Conservation (phyloP, 1,284 basidiomycete species). For the Ceratorhiza oryzae-sativae region DNA sequence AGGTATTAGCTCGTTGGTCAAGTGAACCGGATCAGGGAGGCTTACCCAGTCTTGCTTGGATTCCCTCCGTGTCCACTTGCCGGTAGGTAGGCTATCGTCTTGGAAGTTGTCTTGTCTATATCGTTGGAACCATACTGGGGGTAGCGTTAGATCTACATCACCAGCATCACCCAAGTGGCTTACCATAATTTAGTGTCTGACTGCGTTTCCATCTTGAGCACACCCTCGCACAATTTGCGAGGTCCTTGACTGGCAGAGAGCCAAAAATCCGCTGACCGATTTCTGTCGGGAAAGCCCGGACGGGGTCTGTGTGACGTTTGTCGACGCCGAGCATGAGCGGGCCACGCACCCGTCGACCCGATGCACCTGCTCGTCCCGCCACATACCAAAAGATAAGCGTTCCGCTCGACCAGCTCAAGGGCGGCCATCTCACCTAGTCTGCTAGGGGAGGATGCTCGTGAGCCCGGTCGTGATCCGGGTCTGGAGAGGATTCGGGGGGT, state of each 20-base stretch:
- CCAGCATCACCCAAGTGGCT: conserved; percentile 44
- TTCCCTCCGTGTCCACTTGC: conserved; percentile 85
- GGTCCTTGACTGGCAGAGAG: conserved; percentile 66
- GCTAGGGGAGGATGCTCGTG: conserved; percentile 69
- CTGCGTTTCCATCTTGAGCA: conserved; percentile 86
- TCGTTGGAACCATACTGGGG: conserved; percentile 87
- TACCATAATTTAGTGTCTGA: conserved; percentile 88
- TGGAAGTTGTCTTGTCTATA: conserved; percentile 81
- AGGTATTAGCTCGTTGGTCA: background rate
- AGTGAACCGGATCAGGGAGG: background rate
- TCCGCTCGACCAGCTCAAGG: conserved; percentile 56
- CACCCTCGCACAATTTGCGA: conserved; percentile 79
- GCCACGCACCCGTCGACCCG: conserved; percentile 17
- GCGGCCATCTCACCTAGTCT: conserved; percentile 54
- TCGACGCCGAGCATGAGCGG: conserved; percentile 46
- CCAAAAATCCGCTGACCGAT: conserved; percentile 79
- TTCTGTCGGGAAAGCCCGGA: conserved; percentile 78
- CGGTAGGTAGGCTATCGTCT: conserved; percentile 73
- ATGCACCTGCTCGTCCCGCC: conserved; percentile 33
- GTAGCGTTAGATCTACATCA: conserved; percentile 14
- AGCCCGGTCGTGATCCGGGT: conserved; percentile 48
- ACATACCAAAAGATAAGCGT: conserved; percentile 50
- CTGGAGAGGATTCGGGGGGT: conserved; percentile 58
- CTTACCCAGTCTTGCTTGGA: conserved; percentile 78
- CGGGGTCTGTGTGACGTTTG: conserved; percentile 60